Percentiles rank a stretch among this genome's conserved stretches.
Conservation (phyloP, 441 rosid species). For the Populus tomentosa region DNA sequence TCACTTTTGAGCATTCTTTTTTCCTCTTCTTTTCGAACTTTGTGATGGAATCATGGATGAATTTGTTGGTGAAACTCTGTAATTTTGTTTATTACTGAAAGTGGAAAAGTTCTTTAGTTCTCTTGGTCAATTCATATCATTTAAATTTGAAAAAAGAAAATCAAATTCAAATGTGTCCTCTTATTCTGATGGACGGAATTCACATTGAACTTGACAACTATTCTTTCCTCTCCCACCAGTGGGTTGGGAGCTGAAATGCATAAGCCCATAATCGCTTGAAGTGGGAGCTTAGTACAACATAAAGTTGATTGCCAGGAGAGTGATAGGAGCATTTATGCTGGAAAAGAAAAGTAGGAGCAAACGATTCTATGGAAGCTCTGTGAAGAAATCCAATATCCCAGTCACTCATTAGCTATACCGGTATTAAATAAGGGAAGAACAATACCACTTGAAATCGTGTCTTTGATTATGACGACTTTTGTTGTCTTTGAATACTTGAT, state of each 20-base stretch:
- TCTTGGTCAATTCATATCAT: neutral
- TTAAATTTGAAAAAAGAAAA: neutral
- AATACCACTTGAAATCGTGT: neutral
- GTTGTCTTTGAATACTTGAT: neutral
- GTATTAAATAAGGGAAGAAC: neutral
- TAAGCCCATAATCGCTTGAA: neutral
- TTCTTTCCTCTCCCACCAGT: neutral
- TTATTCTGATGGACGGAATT: neutral
- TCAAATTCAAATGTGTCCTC: neutral
- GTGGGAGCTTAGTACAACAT: neutral
- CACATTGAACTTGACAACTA: neutral
- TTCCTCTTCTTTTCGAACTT: slow-evolving; percentile 4
- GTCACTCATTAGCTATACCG: no score
- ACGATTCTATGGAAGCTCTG: neutral
- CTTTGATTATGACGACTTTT: neutral
- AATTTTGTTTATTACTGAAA: neutral
- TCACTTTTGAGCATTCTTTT: slow-evolving; percentile 4
- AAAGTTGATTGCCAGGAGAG: neutral
- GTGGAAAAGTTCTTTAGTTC: slow-evolving; percentile 6
- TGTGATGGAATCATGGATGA: neutral
- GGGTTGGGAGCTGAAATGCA: neutral
- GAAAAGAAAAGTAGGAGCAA: neutral
- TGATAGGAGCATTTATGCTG: neutral
- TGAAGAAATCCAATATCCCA: neutral
- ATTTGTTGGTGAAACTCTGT: neutral